Conservation (phyloP, 192 early-diverging fungal species). For the Geosiphon pyriformis region DNA sequence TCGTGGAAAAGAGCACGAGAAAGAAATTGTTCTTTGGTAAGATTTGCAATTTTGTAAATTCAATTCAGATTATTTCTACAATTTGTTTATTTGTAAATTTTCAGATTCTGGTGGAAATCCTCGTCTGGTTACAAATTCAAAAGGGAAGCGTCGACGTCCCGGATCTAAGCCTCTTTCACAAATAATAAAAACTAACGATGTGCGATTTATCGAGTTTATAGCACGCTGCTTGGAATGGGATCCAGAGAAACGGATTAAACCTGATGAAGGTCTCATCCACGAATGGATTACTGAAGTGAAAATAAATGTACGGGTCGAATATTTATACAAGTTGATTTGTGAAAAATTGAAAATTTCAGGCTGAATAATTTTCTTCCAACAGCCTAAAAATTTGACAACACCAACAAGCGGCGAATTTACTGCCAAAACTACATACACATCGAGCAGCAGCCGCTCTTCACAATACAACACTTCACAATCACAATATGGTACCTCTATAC, state of each 20-base stretch:
- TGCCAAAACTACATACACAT: neutral
- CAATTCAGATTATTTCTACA: conserved; percentile 29
- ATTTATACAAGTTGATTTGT: neutral
- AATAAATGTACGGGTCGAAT: conserved; percentile 9
- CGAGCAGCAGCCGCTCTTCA: neutral
- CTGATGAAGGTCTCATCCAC: conserved; percentile 79
- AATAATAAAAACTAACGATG: conserved; percentile 70
- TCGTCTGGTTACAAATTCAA: conserved; percentile 68
- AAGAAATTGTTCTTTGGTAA: conserved; percentile 86
- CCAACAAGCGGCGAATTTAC: neutral
- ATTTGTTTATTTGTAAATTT: conserved; percentile 13
- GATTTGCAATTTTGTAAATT: conserved; percentile 10
- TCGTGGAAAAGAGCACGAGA: conserved; percentile 75
- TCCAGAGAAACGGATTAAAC: conserved; percentile 79
- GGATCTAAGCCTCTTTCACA: conserved; percentile 69
- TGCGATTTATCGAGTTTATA: conserved; percentile 83
- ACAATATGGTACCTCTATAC: neutral
- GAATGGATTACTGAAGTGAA: conserved; percentile 70
- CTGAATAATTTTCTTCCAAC: neutral
- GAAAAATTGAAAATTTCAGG: neutral
- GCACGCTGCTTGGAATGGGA: conserved; percentile 82
- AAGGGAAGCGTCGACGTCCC: conserved; percentile 83
- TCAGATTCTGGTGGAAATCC: conserved; percentile 52
- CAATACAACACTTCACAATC: neutral
- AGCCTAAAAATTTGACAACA: neutral